Percentiles rank a stretch among this genome's conserved stretches.
Conservation (phyloP, 1,284 basidiomycete genomes). For the Ustilago hordei region DNA sequence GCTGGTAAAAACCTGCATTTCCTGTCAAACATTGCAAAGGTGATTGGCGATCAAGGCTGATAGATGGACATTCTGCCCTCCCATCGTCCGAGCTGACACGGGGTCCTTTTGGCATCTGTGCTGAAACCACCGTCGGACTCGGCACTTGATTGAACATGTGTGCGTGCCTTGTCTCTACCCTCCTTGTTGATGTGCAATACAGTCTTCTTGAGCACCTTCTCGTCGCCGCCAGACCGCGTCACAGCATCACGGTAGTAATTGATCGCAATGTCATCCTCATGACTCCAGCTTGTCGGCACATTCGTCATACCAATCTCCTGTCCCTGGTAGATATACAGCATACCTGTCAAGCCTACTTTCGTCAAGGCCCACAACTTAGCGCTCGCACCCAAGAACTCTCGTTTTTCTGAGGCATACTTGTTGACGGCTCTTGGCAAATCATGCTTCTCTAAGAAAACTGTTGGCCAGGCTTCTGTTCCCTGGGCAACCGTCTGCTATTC, state of each 20-base stretch:
- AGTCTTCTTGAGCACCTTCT: constrained; percentile 70
- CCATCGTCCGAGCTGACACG: constrained; percentile 25
- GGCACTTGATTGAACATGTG: constrained; percentile 78
- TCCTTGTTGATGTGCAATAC: constrained; percentile 74
- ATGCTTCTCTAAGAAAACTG: constrained; percentile 74
- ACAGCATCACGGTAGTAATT: constrained; percentile 41
- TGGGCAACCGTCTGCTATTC: constrained; percentile 74
- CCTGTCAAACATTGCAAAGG: constrained; percentile 1
- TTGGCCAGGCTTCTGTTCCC: constrained; percentile 40
- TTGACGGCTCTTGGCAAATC: constrained; percentile 76
- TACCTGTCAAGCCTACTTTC: constrained; percentile 76
- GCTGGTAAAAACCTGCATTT: constrained; percentile 7
- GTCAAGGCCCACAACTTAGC: constrained; percentile 78
- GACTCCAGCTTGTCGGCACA: constrained; percentile 76
- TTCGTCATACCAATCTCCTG: constrained; percentile 76
- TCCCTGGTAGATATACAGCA: constrained; percentile 80
- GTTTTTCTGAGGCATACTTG: constrained; percentile 76
- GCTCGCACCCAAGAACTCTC: constrained; percentile 73
- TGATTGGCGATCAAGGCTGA: constrained; percentile 5
- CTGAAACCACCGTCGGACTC: constrained; percentile 77
- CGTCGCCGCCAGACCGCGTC: constrained; percentile 20
- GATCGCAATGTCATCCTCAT: constrained; percentile 70
- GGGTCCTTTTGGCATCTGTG: constrained; percentile 71
- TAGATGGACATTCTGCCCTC: constrained; percentile 41
- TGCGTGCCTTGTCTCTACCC: constrained; percentile 78